Evolutionary conservation across 1,284 basidiomycete species (phyloP).

Genomic region (Trichosporon coremiiforme): DNA sequence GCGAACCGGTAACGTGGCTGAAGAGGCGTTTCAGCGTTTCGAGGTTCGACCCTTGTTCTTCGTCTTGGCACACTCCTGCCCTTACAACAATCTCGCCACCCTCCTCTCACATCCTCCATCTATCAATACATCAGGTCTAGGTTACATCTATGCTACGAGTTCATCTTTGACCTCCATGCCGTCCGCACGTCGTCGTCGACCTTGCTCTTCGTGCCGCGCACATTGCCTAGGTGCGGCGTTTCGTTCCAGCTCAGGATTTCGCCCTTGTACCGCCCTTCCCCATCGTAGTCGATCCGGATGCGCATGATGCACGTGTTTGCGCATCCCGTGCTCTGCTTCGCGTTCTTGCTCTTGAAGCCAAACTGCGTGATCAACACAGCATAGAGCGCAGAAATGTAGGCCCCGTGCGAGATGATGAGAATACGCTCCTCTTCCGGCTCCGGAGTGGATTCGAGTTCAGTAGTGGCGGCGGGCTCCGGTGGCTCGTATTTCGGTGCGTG

Average conservation of each 20-base stretch:
- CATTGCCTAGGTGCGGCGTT: conserved; percentile 34
- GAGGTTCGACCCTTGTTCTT: not conserved
- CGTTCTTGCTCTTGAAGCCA: conserved; percentile 25
- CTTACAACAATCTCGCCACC: too few relatives aligned
- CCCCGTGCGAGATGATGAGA: conserved; percentile 50
- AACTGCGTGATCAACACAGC: conserved; percentile 32
- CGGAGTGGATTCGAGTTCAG: not conserved
- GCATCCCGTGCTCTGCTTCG: conserved; percentile 34
- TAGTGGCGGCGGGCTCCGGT: not conserved
- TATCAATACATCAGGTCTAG: not conserved
- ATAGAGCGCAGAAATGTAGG: conserved; percentile 42
- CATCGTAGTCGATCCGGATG: conserved; percentile 30
- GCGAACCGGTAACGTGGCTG: not conserved
- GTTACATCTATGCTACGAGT: not conserved
- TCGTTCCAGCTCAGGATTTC: conserved; percentile 39
- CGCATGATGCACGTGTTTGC: conserved; percentile 45
- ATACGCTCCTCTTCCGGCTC: conserved; percentile 22
- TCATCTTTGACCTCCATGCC: conserved; percentile 7
- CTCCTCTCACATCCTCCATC: not conserved
- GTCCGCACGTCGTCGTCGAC: conserved; percentile 11
- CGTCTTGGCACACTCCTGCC: not conserved
- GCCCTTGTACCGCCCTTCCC: conserved; percentile 31
- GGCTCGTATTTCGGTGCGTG: conserved; percentile 20
- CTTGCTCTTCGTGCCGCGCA: conserved; percentile 6
- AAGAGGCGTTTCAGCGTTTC: not conserved